Conservation (phyloP, 1,284 basidiomycete species). For the Microbotryomycetes sp. region DNA sequence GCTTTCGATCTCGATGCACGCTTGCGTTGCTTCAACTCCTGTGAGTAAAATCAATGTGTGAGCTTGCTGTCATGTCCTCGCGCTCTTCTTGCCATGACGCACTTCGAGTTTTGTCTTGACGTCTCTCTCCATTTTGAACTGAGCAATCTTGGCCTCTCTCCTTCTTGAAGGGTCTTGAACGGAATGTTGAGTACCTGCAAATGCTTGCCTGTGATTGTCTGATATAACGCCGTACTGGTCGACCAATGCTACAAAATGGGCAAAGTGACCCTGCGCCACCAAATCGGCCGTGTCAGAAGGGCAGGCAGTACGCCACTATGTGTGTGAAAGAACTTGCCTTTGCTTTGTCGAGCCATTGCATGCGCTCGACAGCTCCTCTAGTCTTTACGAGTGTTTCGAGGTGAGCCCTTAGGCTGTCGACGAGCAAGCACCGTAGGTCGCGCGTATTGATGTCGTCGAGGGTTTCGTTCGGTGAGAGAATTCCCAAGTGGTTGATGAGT, state of each 20-base stretch:
- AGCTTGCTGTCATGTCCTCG: too few relatives aligned
- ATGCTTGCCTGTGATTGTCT: constrained; percentile 46
- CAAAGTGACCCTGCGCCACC: constrained; percentile 45
- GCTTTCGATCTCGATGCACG: constrained; percentile 45
- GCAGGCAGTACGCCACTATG: constrained; percentile 5
- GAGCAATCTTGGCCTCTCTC: constrained; percentile 77
- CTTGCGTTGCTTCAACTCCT: constrained; percentile 26
- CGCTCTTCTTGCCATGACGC: constrained; percentile 23
- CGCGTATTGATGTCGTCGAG: constrained; percentile 75
- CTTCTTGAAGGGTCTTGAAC: constrained; percentile 56
- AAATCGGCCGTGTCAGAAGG: not conserved
- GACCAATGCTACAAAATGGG: constrained; percentile 52
- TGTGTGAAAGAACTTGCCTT: constrained; percentile 49
- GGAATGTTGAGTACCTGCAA: constrained; percentile 9
- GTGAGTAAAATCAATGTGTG: constrained; percentile 30
- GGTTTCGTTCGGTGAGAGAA: constrained; percentile 80
- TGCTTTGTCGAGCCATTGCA: constrained; percentile 51
- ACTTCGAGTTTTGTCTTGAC: constrained; percentile 63
- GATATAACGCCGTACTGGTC: constrained; percentile 64
- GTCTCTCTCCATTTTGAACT: constrained; percentile 76
- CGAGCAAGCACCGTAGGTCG: constrained; percentile 69
- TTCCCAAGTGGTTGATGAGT: constrained; percentile 48
- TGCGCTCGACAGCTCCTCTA: constrained; percentile 53
- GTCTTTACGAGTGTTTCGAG: constrained; percentile 61
- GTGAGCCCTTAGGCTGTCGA: constrained; percentile 65